Conservation (phyloP, 2,329 filamentous ascomycete species). For the Lachnellula suecica region DNA sequence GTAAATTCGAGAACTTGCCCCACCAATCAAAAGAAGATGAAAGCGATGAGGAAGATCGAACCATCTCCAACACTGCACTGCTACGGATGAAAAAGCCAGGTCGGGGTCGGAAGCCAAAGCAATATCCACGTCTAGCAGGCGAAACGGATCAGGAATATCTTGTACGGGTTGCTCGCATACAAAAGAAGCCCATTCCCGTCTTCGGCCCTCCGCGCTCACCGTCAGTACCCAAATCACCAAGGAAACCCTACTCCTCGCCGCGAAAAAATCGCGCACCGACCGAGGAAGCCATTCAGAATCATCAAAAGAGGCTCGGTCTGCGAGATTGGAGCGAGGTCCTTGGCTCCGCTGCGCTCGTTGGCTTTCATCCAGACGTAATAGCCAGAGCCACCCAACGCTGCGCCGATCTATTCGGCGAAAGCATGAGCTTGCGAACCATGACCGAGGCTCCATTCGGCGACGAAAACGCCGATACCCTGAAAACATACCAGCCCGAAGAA, state of each 20-base stretch:
- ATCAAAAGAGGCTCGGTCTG: conserved; percentile 19
- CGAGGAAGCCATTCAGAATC: conserved; percentile 3
- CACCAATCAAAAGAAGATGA: conserved; percentile 2
- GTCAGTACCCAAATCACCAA: background rate
- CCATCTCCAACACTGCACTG: conserved; percentile 4
- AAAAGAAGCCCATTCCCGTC: conserved; percentile 40
- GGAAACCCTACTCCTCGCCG: conserved; percentile 7
- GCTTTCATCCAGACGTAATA: conserved; percentile 65
- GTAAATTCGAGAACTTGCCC: conserved; percentile 25
- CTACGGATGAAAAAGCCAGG: conserved; percentile 21
- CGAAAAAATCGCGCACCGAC: conserved; percentile 7
- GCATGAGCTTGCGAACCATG: conserved; percentile 53
- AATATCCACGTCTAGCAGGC: conserved; percentile 25
- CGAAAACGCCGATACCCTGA: conserved; percentile 11
- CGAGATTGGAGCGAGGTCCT: conserved; percentile 85
- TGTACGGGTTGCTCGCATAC: conserved; percentile 44
- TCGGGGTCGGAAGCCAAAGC: conserved; percentile 26
- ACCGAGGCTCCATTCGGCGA: conserved; percentile 16
- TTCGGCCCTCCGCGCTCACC: conserved; percentile 22
- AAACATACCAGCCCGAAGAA: conserved; percentile 26
- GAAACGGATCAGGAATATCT: conserved; percentile 42
- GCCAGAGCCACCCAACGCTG: conserved; percentile 73
- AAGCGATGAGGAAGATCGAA: conserved; percentile 1
- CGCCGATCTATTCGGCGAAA: conserved; percentile 70
- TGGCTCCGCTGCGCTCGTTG: conserved; percentile 72